phyloP scores from a whole-genome alignment of 768 basidiomycete genomes.

The Coprinellus aureogranulatus region DNA sequence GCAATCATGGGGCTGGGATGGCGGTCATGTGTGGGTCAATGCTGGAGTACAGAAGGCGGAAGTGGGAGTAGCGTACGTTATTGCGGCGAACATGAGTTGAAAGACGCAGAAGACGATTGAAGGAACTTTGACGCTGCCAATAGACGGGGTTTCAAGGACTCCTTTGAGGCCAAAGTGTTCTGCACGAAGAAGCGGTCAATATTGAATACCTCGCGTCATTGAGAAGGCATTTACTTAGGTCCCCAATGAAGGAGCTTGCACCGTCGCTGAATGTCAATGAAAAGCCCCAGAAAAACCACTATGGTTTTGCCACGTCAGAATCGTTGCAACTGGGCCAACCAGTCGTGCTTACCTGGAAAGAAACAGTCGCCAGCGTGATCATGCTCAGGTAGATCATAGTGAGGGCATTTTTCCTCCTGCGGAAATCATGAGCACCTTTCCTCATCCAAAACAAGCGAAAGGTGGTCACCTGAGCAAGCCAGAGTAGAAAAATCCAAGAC shows the following conservation, averaged over 20 bases:
- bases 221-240: slow-evolving; percentile 69
- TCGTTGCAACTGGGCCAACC: not conserved
- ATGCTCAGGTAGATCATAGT: slow-evolving; percentile 77
- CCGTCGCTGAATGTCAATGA: slow-evolving; percentile 87
- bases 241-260: slow-evolving; percentile 74
- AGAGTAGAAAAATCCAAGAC: slow-evolving; percentile 87
- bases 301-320: not conserved
- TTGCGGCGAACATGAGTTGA: slow-evolving; percentile 88
- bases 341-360: slow-evolving; percentile 69
- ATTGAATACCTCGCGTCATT: too few species aligned
- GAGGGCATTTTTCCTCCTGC: slow-evolving; percentile 92
- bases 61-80: slow-evolving; percentile 57
- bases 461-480: slow-evolving; percentile 58
- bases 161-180: slow-evolving; percentile 81
- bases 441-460: not conserved
- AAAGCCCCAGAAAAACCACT: slow-evolving; percentile 99
- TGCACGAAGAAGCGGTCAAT: slow-evolving; percentile 24
- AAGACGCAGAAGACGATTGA: slow-evolving; percentile 78
- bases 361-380: slow-evolving; percentile 75
- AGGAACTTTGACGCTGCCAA: slow-evolving; percentile 70
- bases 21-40: slow-evolving; percentile 46
- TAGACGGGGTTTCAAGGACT: slow-evolving; percentile 73
- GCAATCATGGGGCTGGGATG: slow-evolving; percentile 46
- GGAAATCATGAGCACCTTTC: not conserved
- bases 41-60: too few species aligned